Evolutionary conservation across 208 protist species (phyloP).

Genomic region (Trichomonas gallinae): DNA sequence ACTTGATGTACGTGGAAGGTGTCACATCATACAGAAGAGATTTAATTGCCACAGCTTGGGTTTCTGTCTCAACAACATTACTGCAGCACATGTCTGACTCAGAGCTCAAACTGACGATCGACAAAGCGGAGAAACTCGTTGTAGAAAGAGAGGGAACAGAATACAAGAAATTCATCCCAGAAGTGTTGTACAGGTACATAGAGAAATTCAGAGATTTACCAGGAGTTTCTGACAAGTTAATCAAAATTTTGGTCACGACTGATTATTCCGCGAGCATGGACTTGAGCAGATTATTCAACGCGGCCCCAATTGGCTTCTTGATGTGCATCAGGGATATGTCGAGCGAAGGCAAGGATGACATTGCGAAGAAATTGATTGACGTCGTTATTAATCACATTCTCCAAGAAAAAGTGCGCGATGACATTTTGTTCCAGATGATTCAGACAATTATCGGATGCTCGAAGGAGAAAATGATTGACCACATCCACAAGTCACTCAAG

Average conservation of each 20-base stretch:
- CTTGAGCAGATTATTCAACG: neutral
- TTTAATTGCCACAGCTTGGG: neutral
- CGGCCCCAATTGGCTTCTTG: neutral
- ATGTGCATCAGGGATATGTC: neutral
- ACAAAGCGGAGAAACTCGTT: neutral
- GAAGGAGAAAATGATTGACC: neutral
- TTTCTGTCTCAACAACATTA: neutral
- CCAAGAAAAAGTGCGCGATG: neutral
- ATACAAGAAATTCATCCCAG: neutral
- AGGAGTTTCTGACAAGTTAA: neutral
- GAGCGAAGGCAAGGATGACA: neutral
- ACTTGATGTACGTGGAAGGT: neutral
- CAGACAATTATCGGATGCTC: neutral
- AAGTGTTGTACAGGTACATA: neutral
- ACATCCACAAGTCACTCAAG: neutral
- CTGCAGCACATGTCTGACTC: neutral
- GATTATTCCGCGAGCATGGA: neutral
- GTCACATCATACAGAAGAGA: neutral
- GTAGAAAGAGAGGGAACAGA: neutral
- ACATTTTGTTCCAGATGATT: neutral
- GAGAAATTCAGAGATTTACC: neutral
- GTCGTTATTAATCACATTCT: neutral
- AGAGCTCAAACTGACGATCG: neutral
- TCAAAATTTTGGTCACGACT: neutral
- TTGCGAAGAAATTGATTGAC: neutral